These are phyloP conservation scores for Penicillium maclennaniae DNA, from an alignment of 495 filamentous ascomycete genomes.

Conservation along the genomic window DNA sequence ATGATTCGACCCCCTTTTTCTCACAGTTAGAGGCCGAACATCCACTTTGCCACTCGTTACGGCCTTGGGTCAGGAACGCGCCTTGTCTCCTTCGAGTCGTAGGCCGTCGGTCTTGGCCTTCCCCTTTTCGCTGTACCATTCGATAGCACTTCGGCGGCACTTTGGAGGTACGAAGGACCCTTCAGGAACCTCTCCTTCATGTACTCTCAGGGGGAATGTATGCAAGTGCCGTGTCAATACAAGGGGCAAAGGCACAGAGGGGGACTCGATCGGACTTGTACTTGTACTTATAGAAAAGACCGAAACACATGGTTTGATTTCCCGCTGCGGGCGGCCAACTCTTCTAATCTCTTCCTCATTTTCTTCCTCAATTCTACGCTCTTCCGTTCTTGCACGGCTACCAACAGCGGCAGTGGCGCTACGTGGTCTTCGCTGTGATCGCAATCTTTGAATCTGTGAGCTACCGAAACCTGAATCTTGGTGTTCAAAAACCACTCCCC, in stretches of 20 bases:
- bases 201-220: background rate
- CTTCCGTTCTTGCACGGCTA: background rate
- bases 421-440: conserved; percentile 13
- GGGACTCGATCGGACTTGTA: background rate
- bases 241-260: background rate
- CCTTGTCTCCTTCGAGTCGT: conserved; percentile 16
- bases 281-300: background rate
- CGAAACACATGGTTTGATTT: conserved; percentile 8
- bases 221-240: background rate
- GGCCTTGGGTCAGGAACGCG: conserved; percentile 7
- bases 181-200: background rate
- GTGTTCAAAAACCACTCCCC: background rate
- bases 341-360: conserved; percentile 1
- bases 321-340: background rate
- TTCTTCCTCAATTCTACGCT: background rate
- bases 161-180: no score
- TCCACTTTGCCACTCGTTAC: conserved; percentile 5
- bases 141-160: no score
- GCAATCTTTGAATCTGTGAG: conserved; percentile 25
- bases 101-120: conserved; percentile 13
- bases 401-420: conserved; percentile 12
- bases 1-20: conserved; percentile 13
- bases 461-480: conserved; percentile 7
- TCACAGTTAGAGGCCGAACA: background rate
- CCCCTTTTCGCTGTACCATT: conserved; percentile 6